Base-by-base conservation (phyloP, 345 rosid species). In the Raphanus raphanistrum region DNA sequence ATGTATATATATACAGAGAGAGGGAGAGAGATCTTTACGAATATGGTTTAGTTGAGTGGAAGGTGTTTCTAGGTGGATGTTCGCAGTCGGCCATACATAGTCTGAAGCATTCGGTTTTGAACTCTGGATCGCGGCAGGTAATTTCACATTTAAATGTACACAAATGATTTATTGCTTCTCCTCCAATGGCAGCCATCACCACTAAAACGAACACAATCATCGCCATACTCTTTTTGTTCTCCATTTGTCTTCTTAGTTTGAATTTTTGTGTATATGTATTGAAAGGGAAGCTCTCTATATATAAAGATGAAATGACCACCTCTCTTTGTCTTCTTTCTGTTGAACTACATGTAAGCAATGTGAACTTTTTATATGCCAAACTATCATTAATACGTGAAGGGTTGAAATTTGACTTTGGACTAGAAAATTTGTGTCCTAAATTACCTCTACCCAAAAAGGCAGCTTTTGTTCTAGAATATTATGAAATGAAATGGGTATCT, bases 401-500 rank as follows among this genome's bases (percentile, higher is more conserved):
- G 52, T 71, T 71, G 28, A 72, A 43, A 1, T 43, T 61, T 62
- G 69, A 72, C 76, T 63, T 55, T 16, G 60, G 26, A 17, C 59
- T 52, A 52, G 26, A 52, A 16, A 52, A 50, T 50, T n/a, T 50
- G 17, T 52, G 59, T 15, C 26, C 25, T 52, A 15, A 50, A n/a
- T 50, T n/a, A 50, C 57, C 17, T 50, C 8, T 50, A 50, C 21
- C 6, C 57, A 50, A 50, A 48, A 50, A 50, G 21, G 8, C 2
- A 50, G 7, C 4, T 45, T 12, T 45, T 45, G 54, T 45, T 21
- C 57, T 12, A 45, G 54, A 50, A 50, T n/a, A 6, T 50, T 50
- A 5, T 50, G 57, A 50, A 50, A 5, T 50, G 57, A 50, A 50
- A 48, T 48, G 21, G 55, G 21, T n/a, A 48, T 48, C 21, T 21